Conservation (phyloP, 495 filamentous ascomycete species). For the Penicillium parvum region DNA sequence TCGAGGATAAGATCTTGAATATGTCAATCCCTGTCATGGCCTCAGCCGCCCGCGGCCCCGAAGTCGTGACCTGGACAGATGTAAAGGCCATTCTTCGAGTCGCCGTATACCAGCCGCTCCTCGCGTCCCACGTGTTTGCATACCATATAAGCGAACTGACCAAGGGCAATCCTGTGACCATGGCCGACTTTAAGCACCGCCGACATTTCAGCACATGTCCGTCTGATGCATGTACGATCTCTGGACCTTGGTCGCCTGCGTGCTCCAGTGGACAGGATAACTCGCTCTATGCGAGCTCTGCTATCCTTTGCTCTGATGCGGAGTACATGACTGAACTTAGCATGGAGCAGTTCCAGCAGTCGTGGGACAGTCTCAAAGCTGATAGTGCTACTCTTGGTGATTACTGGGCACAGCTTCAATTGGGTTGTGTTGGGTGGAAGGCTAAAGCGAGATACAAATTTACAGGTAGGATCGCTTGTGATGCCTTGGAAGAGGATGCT, state of each 20-base stretch:
- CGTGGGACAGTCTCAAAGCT: slow-evolving; percentile 39
- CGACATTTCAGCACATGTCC: slow-evolving; percentile 32
- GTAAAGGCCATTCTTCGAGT: slow-evolving; percentile 28
- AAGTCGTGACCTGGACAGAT: slow-evolving; percentile 42
- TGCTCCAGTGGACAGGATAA: slow-evolving; percentile 42
- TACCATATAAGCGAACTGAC: slow-evolving; percentile 50
- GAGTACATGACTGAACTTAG: slow-evolving; percentile 38
- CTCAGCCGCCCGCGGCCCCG: slow-evolving; percentile 30
- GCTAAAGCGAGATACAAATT: slow-evolving; percentile 56
- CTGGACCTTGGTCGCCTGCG: slow-evolving; percentile 37
- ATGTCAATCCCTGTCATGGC: slow-evolving; percentile 44
- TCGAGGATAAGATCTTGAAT: slow-evolving; percentile 37
- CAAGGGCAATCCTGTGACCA: slow-evolving; percentile 46
- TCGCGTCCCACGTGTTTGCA: slow-evolving; percentile 54
- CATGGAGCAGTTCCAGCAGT: slow-evolving; percentile 39
- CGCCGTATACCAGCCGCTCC: slow-evolving; percentile 55
- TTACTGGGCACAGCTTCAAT: slow-evolving; percentile 52
- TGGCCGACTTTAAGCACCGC: slow-evolving; percentile 46
- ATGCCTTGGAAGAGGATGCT: not conserved
- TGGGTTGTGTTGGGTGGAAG: slow-evolving; percentile 56
- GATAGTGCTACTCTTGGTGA: slow-evolving; percentile 52
- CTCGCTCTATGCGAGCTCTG: slow-evolving; percentile 38
- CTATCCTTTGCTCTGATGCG: slow-evolving; percentile 62
- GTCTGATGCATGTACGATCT: slow-evolving; percentile 31
- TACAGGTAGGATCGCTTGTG: slow-evolving; percentile 23